Evolutionary conservation across 805 yeast species (phyloP).

Genomic region (Yarrowia porcina): DNA sequence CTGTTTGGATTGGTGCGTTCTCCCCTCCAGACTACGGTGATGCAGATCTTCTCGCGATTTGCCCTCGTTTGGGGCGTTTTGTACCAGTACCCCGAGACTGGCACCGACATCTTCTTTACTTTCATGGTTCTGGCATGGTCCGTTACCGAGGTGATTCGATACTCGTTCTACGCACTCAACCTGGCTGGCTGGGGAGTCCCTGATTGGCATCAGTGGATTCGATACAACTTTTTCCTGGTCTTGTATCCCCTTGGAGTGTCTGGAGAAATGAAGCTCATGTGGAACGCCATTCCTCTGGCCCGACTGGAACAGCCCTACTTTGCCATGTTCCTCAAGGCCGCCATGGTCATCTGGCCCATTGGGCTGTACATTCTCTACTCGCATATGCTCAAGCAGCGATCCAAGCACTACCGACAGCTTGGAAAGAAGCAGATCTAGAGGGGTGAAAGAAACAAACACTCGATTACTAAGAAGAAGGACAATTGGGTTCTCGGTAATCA

Average conservation of each 20-base stretch:
- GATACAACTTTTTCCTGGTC: constrained; percentile 79
- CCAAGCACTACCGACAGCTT: constrained; percentile 17
- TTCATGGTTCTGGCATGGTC: constrained; percentile 83
- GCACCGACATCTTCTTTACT: constrained; percentile 52
- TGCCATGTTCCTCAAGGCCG: constrained; percentile 52
- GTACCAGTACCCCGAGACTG: constrained; percentile 69
- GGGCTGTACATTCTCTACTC: constrained; percentile 81
- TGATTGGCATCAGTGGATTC: constrained; percentile 56
- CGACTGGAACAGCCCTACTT: constrained; percentile 44
- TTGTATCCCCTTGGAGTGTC: constrained; percentile 92
- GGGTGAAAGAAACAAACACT: too few species aligned
- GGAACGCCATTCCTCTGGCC: constrained; percentile 71
- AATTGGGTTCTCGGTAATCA: too few species aligned
- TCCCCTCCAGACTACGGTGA: constrained; percentile 75
- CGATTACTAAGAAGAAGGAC: too few species aligned
- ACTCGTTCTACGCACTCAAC: constrained; percentile 78
- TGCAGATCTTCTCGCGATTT: constrained; percentile 85
- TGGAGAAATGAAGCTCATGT: constrained; percentile 70
- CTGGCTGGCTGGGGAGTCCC: constrained; percentile 55
- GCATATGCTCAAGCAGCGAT: constrained; percentile 85
- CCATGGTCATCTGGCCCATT: constrained; percentile 71
- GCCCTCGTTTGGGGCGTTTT: constrained; percentile 81
- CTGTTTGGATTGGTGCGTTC: constrained; percentile 77
- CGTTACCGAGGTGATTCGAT: constrained; percentile 87
- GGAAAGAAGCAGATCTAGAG: not conserved